phyloP scores from a whole-genome alignment of 352 stramenopile genomes.

The Phytophthora podocarpi region DNA sequence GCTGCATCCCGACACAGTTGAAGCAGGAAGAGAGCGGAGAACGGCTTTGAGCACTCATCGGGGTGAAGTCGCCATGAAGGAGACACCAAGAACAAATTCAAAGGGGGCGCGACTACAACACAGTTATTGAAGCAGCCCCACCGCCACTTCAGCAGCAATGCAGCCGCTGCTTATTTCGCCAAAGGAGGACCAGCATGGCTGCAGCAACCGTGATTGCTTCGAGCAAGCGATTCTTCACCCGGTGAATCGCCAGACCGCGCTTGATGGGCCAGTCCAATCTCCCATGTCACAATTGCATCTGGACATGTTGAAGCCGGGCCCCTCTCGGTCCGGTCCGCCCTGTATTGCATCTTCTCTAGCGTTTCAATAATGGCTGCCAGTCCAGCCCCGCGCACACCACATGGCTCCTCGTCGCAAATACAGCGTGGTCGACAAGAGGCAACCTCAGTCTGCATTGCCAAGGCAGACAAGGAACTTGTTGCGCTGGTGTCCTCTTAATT shows the following conservation, averaged over 20 bases:
- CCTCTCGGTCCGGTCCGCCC: conserved; percentile 2
- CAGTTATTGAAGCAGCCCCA: conserved; percentile 3
- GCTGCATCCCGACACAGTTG: conserved; percentile 8
- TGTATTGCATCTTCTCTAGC: conserved; percentile 11
- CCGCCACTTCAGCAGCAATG: too few relatives aligned
- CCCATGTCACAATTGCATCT: conserved; percentile 27
- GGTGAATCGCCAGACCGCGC: too few relatives aligned
- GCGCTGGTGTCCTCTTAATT: too few relatives aligned
- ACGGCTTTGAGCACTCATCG: conserved; percentile 1
- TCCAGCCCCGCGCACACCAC: conserved; percentile 11
- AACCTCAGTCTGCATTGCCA: too few relatives aligned
- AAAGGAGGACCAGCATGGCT: background rate
- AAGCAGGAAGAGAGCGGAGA: conserved; percentile 2
- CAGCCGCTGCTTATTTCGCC: too few relatives aligned
- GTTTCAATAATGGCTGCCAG: conserved; percentile 25
- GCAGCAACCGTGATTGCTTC: conserved; percentile 1
- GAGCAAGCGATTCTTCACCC: background rate
- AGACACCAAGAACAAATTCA: too few relatives aligned
- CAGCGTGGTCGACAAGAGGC: conserved; percentile 5
- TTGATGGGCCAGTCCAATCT: conserved; percentile 20
- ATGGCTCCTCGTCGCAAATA: conserved; percentile 25
- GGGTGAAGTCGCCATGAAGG: too few relatives aligned
- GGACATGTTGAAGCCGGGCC: conserved; percentile 24
- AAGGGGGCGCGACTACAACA: too few relatives aligned
- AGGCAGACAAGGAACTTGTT: too few relatives aligned